Evolutionary conservation across 2,329 filamentous ascomycete genomes (phyloP).

Genomic region (Orbilia ellipsospora): DNA sequence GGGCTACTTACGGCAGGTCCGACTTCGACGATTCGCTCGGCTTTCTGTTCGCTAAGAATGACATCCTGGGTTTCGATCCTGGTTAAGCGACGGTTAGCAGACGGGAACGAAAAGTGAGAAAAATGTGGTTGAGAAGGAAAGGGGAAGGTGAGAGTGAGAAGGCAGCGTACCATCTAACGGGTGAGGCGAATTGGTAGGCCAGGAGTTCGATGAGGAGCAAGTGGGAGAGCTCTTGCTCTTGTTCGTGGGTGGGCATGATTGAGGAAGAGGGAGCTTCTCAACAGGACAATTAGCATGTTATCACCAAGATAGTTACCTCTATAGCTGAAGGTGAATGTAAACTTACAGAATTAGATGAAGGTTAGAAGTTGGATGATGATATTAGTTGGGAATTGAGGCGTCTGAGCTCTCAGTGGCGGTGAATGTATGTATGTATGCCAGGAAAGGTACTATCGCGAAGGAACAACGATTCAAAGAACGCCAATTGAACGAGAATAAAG

Average conservation of each 20-base stretch:
- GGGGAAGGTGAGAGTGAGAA: constrained; percentile 29
- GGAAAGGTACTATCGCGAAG: background rate
- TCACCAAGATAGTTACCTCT: constrained; percentile 58
- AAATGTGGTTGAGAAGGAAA: constrained; percentile 8
- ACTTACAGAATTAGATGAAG: background rate
- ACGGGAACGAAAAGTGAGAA: background rate
- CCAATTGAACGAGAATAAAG: background rate
- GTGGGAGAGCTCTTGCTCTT: constrained; percentile 97
- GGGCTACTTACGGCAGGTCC: constrained; percentile 73
- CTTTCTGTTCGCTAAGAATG: constrained; percentile 93
- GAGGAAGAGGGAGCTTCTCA: no score
- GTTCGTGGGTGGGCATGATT: constrained; percentile 74
- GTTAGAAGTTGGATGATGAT: background rate
- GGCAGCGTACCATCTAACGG: constrained; percentile 80
- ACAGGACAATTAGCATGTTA: constrained; percentile 69
- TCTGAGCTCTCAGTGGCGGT: background rate
- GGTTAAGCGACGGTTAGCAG: constrained; percentile 23
- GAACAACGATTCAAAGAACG: background rate
- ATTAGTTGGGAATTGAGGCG: background rate
- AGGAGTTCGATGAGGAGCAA: constrained; percentile 98
- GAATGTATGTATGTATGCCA: background rate
- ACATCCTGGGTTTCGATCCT: constrained; percentile 98
- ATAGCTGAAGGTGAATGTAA: constrained; percentile 27
- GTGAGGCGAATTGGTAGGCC: constrained; percentile 98
- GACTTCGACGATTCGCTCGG: constrained; percentile 97